phyloP scores from a whole-genome alignment of 202 grass and related monocot genomes.

The Setaria viridis region DNA sequence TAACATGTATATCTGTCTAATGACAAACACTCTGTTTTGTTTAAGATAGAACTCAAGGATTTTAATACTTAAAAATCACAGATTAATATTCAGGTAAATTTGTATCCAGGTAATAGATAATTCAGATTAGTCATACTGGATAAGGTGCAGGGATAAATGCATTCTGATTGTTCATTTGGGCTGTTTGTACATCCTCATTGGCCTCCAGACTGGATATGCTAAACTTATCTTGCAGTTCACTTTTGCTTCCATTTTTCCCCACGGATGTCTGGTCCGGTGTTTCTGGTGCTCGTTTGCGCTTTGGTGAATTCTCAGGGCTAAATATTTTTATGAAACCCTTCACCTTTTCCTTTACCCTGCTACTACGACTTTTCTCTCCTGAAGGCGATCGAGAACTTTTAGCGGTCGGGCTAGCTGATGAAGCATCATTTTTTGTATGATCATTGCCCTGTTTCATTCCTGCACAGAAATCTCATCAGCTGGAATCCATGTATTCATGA shows the following conservation, averaged over 20 bases:
- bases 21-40: slow-evolving; percentile 6
- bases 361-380: slow-evolving; percentile 69
- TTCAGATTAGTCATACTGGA: slow-evolving; percentile 47
- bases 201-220: slow-evolving; percentile 49
- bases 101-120: slow-evolving; percentile 33
- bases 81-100: slow-evolving; percentile 4
- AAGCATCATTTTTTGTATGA: slow-evolving; percentile 49
- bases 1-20: slow-evolving; percentile 31
- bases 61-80: not conserved
- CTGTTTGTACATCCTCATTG: slow-evolving; percentile 53
- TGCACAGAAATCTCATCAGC: slow-evolving; percentile 41
- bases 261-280: slow-evolving; percentile 42
- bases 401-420: slow-evolving; percentile 36
- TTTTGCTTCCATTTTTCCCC: slow-evolving; percentile 67
- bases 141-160: slow-evolving; percentile 40
- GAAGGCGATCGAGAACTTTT: slow-evolving; percentile 54
- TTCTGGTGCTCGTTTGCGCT: slow-evolving; percentile 54
- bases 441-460: slow-evolving; percentile 39
- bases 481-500: slow-evolving; percentile 34
- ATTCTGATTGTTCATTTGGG: slow-evolving; percentile 45
- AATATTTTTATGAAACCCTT: slow-evolving; percentile 91
- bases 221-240: slow-evolving; percentile 52
- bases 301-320: slow-evolving; percentile 72
- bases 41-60: slow-evolving; percentile 11
- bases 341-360: slow-evolving; percentile 74